phyloP scores from a whole-genome alignment of 768 basidiomycete genomes.

The Suillus paluster region DNA sequence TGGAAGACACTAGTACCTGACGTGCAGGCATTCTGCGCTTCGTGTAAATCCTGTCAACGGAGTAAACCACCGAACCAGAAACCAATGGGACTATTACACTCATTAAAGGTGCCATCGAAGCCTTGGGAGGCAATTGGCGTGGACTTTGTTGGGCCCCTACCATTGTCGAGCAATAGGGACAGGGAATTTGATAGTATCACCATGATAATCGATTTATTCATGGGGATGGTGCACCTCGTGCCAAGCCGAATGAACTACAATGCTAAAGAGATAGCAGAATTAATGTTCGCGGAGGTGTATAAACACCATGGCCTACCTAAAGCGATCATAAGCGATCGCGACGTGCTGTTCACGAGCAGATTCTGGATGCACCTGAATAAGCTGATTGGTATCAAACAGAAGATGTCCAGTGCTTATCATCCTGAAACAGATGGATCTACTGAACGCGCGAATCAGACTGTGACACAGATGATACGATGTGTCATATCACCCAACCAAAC shows the following conservation, averaged over 20 bases:
- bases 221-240: constrained; percentile 25
- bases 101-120: constrained; percentile 23
- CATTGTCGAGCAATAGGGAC: not conserved
- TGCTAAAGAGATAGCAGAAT: constrained; percentile 40
- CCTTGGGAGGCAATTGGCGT: constrained; percentile 34
- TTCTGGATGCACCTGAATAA: constrained; percentile 45
- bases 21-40: constrained; percentile 20
- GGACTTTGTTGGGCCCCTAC: constrained; percentile 37
- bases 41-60: constrained; percentile 13
- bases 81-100: too few species aligned
- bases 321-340: constrained; percentile 46
- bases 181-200: constrained; percentile 29
- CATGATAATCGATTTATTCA: constrained; percentile 26
- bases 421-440: constrained; percentile 47
- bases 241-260: constrained; percentile 27
- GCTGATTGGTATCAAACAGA: constrained; percentile 31
- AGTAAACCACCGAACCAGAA: constrained; percentile 1
- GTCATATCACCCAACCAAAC: constrained; percentile 27
- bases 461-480: constrained; percentile 35
- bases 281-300: constrained; percentile 31
- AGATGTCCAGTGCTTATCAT: constrained; percentile 41
- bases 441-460: constrained; percentile 34
- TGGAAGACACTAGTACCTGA: constrained; percentile 28
- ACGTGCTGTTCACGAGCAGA: constrained; percentile 42
- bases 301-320: constrained; percentile 38